These are phyloP conservation scores for Pythium monospermum DNA, from an alignment of 352 stramenopile species.

Conservation along the genomic window DNA sequence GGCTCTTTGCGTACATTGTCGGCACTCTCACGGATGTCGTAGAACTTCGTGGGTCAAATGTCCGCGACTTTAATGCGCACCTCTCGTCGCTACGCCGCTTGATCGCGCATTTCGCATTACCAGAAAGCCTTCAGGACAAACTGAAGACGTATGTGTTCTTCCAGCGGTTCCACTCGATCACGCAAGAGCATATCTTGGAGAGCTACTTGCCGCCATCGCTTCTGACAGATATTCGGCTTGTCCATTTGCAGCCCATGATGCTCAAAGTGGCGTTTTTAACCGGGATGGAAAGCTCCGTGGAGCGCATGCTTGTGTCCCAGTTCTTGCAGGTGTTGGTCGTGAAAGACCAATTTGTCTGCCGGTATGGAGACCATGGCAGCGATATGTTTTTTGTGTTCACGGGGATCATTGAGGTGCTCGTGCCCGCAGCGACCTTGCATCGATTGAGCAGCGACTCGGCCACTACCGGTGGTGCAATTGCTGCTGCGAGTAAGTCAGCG, in stretches of 20 bases:
- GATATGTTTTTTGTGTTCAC: conserved; percentile 65
- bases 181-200: conserved; percentile 39
- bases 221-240: conserved; percentile 42
- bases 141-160: conserved; percentile 74
- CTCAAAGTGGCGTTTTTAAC: conserved; percentile 46
- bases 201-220: conserved; percentile 41
- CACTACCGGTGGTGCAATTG: conserved; percentile 7
- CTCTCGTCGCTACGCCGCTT: conserved; percentile 53
- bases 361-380: conserved; percentile 37
- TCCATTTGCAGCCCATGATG: conserved; percentile 49
- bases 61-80: conserved; percentile 48
- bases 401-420: conserved; percentile 32
- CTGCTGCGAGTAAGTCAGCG: conserved; percentile 8
- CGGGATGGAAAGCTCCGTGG: conserved; percentile 38
- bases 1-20: conserved; percentile 50
- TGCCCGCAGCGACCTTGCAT: conserved; percentile 28
- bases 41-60: conserved; percentile 45
- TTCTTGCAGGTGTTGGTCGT: conserved; percentile 41
- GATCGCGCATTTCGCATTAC: conserved; percentile 45
- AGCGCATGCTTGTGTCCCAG: conserved; percentile 44
- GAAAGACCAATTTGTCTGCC: conserved; percentile 38
- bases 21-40: conserved; percentile 58
- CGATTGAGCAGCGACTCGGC: conserved; percentile 27
- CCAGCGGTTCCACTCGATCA: conserved; percentile 49
- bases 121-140: conserved; percentile 35